Evolutionary conservation across 495 filamentous ascomycete genomes (phyloP).

Genomic region (Trichoderma parareesei): DNA sequence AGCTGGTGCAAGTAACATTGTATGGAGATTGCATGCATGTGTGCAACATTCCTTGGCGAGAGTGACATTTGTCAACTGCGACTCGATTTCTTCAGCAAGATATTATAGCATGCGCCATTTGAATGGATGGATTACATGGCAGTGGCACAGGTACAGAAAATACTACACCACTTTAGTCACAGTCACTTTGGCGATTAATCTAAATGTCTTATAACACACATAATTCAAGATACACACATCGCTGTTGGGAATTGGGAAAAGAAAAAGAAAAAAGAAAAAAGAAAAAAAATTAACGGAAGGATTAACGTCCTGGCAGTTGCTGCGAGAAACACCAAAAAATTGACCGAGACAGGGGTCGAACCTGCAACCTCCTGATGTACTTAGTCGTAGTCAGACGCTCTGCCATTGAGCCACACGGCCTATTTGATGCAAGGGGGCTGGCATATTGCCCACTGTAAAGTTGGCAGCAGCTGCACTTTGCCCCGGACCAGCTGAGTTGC

Average conservation of each 20-base stretch:
- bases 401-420: constrained; percentile 10
- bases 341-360: constrained; percentile 10
- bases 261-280: neutral
- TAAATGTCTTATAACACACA: too few species aligned
- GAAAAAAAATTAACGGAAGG: neutral
- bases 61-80: too few species aligned
- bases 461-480: neutral
- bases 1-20: too few species aligned
- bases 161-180: too few species aligned
- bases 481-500: too few species aligned
- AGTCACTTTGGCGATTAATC: neutral
- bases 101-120: neutral
- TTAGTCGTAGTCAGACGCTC: constrained; percentile 8
- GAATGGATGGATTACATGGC: neutral
- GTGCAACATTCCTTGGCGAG: too few species aligned
- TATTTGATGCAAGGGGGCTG: neutral
- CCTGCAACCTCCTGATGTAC: constrained; percentile 8
- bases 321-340: neutral
- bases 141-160: too few species aligned
- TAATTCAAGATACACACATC: too few species aligned
- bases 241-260: too few species aligned
- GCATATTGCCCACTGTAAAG: neutral
- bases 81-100: too few species aligned
- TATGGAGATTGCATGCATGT: too few species aligned
- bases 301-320: neutral